These are phyloP conservation scores for Skeletonema grethae DNA, from an alignment of 108 stramenopile species.

Conservation along the genomic window DNA sequence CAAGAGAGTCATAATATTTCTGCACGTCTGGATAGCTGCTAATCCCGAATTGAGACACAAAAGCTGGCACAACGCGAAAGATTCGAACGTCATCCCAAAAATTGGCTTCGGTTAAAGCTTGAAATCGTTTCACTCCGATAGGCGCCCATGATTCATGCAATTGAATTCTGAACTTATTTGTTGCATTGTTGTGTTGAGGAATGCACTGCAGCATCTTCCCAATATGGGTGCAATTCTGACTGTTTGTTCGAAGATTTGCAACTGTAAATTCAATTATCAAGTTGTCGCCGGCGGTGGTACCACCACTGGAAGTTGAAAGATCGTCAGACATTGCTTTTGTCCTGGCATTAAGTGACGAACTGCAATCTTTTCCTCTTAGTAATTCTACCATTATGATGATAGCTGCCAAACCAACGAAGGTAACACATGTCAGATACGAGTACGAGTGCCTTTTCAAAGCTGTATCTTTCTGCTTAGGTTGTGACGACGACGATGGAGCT, in stretches of 20 bases:
- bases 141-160: neutral
- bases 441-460: neutral
- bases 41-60: neutral
- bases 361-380: neutral
- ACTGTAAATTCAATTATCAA: neutral
- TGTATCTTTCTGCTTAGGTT: neutral
- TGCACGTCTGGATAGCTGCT: slow-evolving; percentile 1
- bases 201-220: slow-evolving; percentile 1
- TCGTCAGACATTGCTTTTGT: neutral
- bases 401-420: neutral
- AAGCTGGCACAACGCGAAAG: slow-evolving; percentile 1
- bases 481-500: neutral
- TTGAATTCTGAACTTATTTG: slow-evolving; percentile 4
- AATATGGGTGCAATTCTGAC: neutral
- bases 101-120: neutral
- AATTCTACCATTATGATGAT: neutral
- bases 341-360: neutral
- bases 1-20: neutral
- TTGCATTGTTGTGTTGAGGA: slow-evolving; percentile 4
- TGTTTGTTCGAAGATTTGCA: neutral
- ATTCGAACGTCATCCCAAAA: slow-evolving; percentile 7
- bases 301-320: neutral
- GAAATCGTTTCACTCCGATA: slow-evolving; percentile 4
- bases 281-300: neutral
- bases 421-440: neutral